Evolutionary conservation across 31 red algal genomes (phyloP).

Genomic region (Odonthalia washingtoniensis): DNA sequence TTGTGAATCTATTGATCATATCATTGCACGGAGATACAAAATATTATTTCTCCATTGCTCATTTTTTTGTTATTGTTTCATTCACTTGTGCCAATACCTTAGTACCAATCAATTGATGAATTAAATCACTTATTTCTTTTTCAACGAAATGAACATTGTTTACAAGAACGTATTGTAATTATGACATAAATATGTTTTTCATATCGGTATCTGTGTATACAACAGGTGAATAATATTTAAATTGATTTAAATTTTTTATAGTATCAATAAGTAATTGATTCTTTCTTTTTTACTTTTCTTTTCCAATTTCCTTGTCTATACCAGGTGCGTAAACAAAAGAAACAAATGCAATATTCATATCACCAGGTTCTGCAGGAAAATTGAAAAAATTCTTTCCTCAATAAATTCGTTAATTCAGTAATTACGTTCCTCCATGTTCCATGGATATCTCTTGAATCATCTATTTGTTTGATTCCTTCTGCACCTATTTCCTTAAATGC

Average conservation of each 20-base stretch:
- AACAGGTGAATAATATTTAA: neutral
- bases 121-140: neutral
- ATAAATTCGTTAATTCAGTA: constrained; percentile 58
- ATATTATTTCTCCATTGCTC: neutral
- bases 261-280: no score
- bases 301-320: neutral
- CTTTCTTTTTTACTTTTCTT: no score
- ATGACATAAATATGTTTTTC: neutral
- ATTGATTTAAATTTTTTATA: neutral
- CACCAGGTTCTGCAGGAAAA: constrained; percentile 45
- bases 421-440: constrained; percentile 44
- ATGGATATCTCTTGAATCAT: constrained; percentile 26
- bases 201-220: constrained; percentile 12
- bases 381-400: constrained; percentile 34
- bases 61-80: neutral
- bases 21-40: neutral
- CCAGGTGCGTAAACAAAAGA: constrained; percentile 37
- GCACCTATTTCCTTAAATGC: constrained; percentile 23
- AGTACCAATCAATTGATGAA: constrained; percentile 2
- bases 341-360: constrained; percentile 62
- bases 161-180: neutral
- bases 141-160: constrained; percentile 29
- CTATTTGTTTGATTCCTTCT: neutral
- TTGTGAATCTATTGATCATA: no score
- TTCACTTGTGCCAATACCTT: neutral